A percentile compares a stretch with the other conserved stretches of the same genome.
phyloP scores from a whole-genome alignment of 1,139 yeast species.

The Meyerozyma carpophila region DNA sequence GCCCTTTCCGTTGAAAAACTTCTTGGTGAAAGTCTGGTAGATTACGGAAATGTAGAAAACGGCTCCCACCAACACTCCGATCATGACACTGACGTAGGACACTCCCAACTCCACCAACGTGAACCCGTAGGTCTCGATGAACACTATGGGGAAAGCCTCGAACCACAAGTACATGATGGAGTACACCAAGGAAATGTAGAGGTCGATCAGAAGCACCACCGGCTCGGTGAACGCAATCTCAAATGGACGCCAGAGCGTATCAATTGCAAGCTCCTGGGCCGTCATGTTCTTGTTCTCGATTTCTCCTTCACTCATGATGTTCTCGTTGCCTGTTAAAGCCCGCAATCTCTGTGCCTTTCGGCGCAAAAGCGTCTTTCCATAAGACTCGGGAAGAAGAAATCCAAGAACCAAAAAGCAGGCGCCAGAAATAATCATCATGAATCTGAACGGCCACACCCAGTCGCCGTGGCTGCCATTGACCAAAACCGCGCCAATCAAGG shows the following conservation, averaged over 20 bases:
- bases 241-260: conserved; percentile 47
- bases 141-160: conserved; percentile 59
- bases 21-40: conserved; percentile 19
- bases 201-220: conserved; percentile 39
- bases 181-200: conserved; percentile 51
- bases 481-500: conserved; percentile 9
- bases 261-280: conserved; percentile 20
- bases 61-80: conserved; percentile 35
- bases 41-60: conserved; percentile 18
- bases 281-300: conserved; percentile 17
- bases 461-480: conserved; percentile 18
- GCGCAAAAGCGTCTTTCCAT: conserved; percentile 26
- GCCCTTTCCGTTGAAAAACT: conserved; percentile 15
- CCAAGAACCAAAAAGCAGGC: conserved; percentile 18
- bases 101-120: conserved; percentile 46
- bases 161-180: conserved; percentile 53
- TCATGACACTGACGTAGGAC: conserved; percentile 37
- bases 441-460: conserved; percentile 41
- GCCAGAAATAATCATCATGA: conserved; percentile 28
- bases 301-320: conserved; percentile 25
- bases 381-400: conserved; percentile 32
- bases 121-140: conserved; percentile 38
- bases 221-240: conserved; percentile 40
- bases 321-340: conserved; percentile 27
- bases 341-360: conserved; percentile 34